Evolutionary conservation across 1,284 basidiomycete species (phyloP), one percentile per base, ranked within the genome.

Genomic region (Malassezia slooffiae): DNA sequence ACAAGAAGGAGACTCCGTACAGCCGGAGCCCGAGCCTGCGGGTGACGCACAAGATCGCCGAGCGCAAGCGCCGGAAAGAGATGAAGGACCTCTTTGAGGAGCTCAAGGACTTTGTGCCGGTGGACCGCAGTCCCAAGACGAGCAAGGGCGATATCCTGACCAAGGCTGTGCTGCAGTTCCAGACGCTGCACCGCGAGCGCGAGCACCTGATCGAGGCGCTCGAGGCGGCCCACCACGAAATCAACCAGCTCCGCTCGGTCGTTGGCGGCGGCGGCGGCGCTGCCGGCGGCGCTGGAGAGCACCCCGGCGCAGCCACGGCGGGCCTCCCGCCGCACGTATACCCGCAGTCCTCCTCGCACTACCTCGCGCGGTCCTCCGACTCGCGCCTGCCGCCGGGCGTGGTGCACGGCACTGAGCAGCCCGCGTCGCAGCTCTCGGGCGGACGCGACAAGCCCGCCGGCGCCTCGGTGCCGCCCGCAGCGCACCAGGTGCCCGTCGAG

Each of bases 21-120:
- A 54, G 50, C 30, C 59, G 65, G 16, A 55, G 54, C 8, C 65
- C 65, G 15, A 65, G 66, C 34, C 54, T 67, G 20, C 43, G 64
- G 3, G 62, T 65, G 13, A 63, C 55, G 35, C 65, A 68, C 56
- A 67, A 67, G 55, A 51, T 67, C 7, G 65, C 65, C 5, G 65
- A 68, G 39, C 50, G 65, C 19, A 68, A 68, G 47, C 38, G 65
- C 19, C 43, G 65, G 6, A 64, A 61, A 41, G 65, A 68, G 44
- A 68, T 68, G 65, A 68, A 68, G 50, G 64, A 67, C 39, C 51
- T 68, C 15, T 68, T 68, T 44, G 65, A 68, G 24, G 65, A 67
- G 29, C 49, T 68, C 17, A 47, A 62, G 19, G 62, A 65, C 35
- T 59, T 54, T 43, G 49, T 68, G 12, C 65, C 65, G 12, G 55